These are phyloP conservation scores for Colletotrichum liriopes DNA, from an alignment of 2,329 filamentous ascomycete species.

Conservation along the genomic window DNA sequence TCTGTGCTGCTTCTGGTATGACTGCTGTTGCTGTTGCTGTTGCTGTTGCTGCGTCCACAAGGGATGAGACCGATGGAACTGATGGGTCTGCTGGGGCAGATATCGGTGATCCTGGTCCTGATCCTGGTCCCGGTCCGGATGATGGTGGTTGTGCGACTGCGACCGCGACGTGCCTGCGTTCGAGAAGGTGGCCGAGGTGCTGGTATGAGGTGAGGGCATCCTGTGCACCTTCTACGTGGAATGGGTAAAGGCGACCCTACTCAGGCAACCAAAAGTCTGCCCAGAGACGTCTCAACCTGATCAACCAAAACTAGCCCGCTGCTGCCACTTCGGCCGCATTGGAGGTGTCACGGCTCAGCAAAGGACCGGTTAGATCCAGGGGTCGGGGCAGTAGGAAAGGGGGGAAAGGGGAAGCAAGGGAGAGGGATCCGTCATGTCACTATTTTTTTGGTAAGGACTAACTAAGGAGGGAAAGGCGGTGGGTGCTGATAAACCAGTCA, in stretches of 20 bases:
- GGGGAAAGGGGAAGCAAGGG: neutral
- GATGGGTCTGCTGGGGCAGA: constrained; percentile 4
- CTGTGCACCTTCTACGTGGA: constrained; percentile 28
- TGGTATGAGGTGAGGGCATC: constrained; percentile 31
- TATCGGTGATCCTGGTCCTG: constrained; percentile 4
- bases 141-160: neutral
- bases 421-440: neutral
- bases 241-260: neutral
- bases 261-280: constrained; percentile 1
- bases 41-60: constrained; percentile 1
- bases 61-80: constrained; percentile 1
- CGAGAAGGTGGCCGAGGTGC: constrained; percentile 7
- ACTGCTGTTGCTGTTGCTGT: constrained; percentile 1
- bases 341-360: neutral
- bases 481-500: too few species aligned
- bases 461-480: neutral
- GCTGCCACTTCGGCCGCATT: constrained; percentile 1
- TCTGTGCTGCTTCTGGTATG: constrained; percentile 36
- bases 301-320: neutral
- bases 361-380: constrained; percentile 14
- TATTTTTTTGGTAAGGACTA: neutral
- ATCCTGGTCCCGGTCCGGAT: neutral
- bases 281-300: constrained; percentile 1
- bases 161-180: constrained; percentile 21
- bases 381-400: neutral